phyloP scores from a whole-genome alignment of 78 protist genomes.

The Chrysochromulina parva region DNA sequence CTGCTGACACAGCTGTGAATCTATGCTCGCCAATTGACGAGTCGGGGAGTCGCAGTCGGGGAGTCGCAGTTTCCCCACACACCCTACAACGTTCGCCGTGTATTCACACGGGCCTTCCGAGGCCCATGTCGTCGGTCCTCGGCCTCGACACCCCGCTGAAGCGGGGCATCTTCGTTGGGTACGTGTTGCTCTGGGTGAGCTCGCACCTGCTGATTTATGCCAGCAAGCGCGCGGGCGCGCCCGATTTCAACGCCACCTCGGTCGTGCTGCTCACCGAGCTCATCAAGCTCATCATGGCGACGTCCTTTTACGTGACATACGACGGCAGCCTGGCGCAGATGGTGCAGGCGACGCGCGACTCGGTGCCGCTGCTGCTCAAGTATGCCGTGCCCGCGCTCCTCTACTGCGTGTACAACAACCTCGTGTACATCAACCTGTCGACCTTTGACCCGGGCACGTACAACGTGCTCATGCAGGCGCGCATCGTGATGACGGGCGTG shows the following conservation, averaged over 20 bases:
- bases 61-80: too few species aligned
- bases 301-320: constrained; percentile 48
- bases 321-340: constrained; percentile 27
- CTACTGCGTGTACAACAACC: constrained; percentile 67
- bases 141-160: background rate
- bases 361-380: background rate
- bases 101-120: too few species aligned
- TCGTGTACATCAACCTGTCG: constrained; percentile 47
- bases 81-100: too few species aligned
- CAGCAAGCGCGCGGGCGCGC: background rate
- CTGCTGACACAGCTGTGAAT: too few species aligned
- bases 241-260: background rate
- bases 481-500: constrained; percentile 59
- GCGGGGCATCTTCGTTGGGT: background rate
- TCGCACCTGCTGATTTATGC: background rate
- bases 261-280: constrained; percentile 28
- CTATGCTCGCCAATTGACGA: too few species aligned
- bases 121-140: background rate
- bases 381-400: constrained; percentile 49
- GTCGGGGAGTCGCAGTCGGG: too few species aligned
- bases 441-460: constrained; percentile 60
- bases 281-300: background rate
- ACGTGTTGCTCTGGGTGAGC: background rate
- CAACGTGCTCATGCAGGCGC: constrained; percentile 47
- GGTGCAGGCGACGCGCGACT: constrained; percentile 22